These are phyloP conservation scores for Metschnikowia sp. DNA, from an alignment of 805 yeast genomes.

Conservation along the genomic window DNA sequence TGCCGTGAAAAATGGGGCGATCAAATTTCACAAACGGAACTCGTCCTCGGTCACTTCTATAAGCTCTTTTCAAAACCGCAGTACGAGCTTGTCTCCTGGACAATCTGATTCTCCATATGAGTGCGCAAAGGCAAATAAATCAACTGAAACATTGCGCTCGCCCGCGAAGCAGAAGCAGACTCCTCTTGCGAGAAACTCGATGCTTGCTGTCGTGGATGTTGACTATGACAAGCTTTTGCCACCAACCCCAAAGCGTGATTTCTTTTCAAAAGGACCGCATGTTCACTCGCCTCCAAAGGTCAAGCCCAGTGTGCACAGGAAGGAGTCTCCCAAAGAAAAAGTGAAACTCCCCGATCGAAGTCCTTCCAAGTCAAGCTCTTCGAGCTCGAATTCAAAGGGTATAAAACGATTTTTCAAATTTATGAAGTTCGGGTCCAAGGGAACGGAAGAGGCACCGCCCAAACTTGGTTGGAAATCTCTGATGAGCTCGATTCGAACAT, in stretches of 20 bases:
- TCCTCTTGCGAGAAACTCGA: constrained; percentile 8
- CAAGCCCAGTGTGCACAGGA: not conserved
- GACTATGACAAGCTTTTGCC: constrained; percentile 17
- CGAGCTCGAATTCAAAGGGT: not conserved
- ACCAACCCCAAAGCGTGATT: constrained; percentile 9
- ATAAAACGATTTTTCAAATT: constrained; percentile 9
- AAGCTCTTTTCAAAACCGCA: constrained; percentile 1
- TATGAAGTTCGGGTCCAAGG: constrained; percentile 8
- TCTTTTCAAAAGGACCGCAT: not conserved
- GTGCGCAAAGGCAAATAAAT: not conserved
- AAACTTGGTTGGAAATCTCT: constrained; percentile 6
- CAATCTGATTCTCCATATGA: not conserved
- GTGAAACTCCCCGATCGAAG: not conserved
- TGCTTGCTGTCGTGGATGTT: constrained; percentile 16
- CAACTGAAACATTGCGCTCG: not conserved
- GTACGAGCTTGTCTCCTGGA: not conserved
- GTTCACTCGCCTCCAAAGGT: not conserved
- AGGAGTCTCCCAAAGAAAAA: not conserved
- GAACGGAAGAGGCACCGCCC: not conserved
- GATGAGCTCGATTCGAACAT: constrained; percentile 1
- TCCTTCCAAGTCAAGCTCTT: not conserved
- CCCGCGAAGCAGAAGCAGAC: not conserved
- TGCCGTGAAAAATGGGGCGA: constrained; percentile 8
- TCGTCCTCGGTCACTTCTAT: constrained; percentile 11
- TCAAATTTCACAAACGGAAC: constrained; percentile 12